phyloP scores from a whole-genome alignment of 2,329 filamentous ascomycete species.

The Graphiopsis chlorocephala region DNA sequence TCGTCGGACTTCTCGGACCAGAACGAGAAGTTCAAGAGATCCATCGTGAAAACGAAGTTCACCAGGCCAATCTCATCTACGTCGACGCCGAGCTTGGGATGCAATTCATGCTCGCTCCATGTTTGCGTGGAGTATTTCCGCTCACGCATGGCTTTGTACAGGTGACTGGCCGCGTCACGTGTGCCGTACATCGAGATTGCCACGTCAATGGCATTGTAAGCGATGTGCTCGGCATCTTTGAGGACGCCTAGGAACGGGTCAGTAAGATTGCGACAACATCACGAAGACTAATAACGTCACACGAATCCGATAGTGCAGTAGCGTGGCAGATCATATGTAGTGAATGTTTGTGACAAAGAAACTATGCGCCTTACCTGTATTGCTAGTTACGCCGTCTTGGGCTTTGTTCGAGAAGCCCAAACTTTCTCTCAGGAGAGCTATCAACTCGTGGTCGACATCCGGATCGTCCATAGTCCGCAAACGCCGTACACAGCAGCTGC shows the following conservation, averaged over 20 bases:
- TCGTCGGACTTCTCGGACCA: conserved; percentile 74
- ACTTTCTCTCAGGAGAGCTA: conserved; percentile 80
- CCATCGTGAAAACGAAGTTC: conserved; percentile 96
- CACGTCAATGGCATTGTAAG: conserved; percentile 90
- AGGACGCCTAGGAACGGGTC: conserved; percentile 62
- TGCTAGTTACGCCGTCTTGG: conserved; percentile 27
- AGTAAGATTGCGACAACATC: background rate
- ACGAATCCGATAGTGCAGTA: background rate
- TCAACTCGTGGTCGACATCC: conserved; percentile 82
- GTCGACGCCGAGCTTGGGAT: conserved; percentile 60
- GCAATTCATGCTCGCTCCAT: conserved; percentile 86
- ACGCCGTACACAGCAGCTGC: background rate
- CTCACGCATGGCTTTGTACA: conserved; percentile 78
- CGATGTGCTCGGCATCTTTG: conserved; percentile 78
- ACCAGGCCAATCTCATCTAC: conserved; percentile 45
- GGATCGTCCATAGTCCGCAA: conserved; percentile 74
- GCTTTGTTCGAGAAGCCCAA: conserved; percentile 47
- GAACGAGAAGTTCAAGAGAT: conserved; percentile 91
- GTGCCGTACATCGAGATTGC: conserved; percentile 79
- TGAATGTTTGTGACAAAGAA: background rate
- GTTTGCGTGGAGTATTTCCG: conserved; percentile 78
- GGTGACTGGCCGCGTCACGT: conserved; percentile 75
- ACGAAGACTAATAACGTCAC: background rate
- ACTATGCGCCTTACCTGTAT: conserved; percentile 29
- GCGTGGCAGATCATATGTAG: background rate